These are phyloP conservation scores for Saxophila tyrrhenica DNA, from an alignment of 495 filamentous ascomycete genomes.

Conservation along the genomic window DNA sequence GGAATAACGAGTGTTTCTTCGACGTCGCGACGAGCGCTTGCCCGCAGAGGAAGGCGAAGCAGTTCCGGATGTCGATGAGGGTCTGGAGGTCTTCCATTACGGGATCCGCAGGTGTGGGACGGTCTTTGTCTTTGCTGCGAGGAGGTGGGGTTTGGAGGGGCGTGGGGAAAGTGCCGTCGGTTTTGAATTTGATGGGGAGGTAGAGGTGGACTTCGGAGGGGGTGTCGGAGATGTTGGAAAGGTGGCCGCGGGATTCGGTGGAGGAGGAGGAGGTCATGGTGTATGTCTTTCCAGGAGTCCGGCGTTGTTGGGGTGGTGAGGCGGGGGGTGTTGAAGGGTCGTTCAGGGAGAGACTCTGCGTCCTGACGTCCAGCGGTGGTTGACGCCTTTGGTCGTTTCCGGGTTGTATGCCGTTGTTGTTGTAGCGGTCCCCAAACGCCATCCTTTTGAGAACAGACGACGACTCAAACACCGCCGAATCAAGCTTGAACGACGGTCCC, in stretches of 20 bases:
- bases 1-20: conserved; percentile 54
- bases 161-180: neutral
- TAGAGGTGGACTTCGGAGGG: conserved; percentile 53
- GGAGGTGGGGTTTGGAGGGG: neutral
- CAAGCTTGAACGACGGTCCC: conserved; percentile 67
- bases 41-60: conserved; percentile 78
- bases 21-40: conserved; percentile 71
- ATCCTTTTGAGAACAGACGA: conserved; percentile 59
- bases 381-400: neutral
- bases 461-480: conserved; percentile 58
- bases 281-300: conserved; percentile 1
- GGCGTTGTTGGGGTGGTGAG: conserved; percentile 9
- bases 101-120: conserved; percentile 28
- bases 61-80: conserved; percentile 69
- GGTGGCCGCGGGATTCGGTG: conserved; percentile 22
- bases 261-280: conserved; percentile 17
- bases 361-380: conserved; percentile 6
- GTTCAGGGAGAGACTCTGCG: conserved; percentile 2
- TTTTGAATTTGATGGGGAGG: conserved; percentile 40
- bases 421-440: conserved; percentile 45
- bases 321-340: conserved; percentile 27
- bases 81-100: conserved; percentile 52
- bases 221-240: conserved; percentile 27
- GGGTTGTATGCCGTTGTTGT: conserved; percentile 4
- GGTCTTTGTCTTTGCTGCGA: conserved; percentile 18